Evolutionary conservation across 208 protist species (phyloP), one percentile per base, ranked within the genome.

Genomic region (Leptomonas seymouri): DNA sequence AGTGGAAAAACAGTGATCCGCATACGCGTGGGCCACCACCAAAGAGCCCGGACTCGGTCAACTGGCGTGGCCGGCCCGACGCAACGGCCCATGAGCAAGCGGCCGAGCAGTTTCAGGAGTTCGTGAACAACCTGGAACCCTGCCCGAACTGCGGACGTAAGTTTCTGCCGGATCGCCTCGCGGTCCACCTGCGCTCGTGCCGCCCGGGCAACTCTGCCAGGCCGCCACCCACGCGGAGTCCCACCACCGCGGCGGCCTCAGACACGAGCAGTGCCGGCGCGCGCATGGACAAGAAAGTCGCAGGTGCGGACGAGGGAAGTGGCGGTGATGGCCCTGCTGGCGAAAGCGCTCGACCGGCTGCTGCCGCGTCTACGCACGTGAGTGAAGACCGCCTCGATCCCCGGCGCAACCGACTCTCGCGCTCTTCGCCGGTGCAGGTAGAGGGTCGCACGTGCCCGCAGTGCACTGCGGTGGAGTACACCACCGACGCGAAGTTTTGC

Each of bases 141-240:
- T 98, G 94, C 74, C 91, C 90, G 4, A 92, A 98, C 79, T 98
- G 95, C 71, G 81, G 76, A 23, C 61, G 95, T 20, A 89, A 78
- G 55, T 98, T 98, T 57, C 70, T 97, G 46, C 77, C 95, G 14
- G 93, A 97, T 42, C 86, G 93, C 23, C 83, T 98, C 30, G 76
- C 86, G 0, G 88, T 98, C 21, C 95, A 98, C 54, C 74, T 97
- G 34, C 80, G 84, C 23, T 96, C 90, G 7, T 98, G 93, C 64
- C 92, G 91, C n/a, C 84, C 86, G 9, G 91, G 89, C 18, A 86
- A 81, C 49, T 48, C 81, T 18, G 69, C 86, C 16, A 88, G 81
- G 62, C 62, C 80, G 20, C 53, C 76, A 2, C 65, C 71, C 4
- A 53, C 67, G 16, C 46, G 55, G 3, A 56, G 58, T 48, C 16